Base-by-base conservation (phyloP, 139 green algal species). In the Chlamydomonas sp. region DNA sequence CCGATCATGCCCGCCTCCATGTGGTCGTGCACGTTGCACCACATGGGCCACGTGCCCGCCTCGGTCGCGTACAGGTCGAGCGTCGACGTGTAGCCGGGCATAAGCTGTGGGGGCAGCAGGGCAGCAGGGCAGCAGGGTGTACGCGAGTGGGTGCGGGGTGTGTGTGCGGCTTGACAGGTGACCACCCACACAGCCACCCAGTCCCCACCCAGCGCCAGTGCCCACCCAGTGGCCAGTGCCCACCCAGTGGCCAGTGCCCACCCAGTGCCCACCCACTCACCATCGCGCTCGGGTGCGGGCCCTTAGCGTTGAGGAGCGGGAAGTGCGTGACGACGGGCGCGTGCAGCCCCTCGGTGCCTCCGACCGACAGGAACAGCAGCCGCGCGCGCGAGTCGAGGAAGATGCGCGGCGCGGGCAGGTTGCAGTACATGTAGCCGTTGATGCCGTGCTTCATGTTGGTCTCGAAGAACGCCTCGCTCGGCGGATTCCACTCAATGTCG, bases 361-460 rank as follows among this genome's bases (percentile, higher is more conserved):
- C 60, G 48, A 68, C 34, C 20, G 60, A 43, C 34, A 48, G 47
- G 47, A 57, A 22, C 47, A 33, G 24, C 34, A 6, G 34, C 54
- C 54, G 22, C 8, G 34, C 54, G 22, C 54, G 54, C 22, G 54
- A 64, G 16, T 20, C 34, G 5, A 68, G 60, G 31, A 10, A 13
- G 60, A 68, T 34, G 8, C 6, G 22, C 31, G 60, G 60, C 2
- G 47, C 3, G 13, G 74, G 80, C 67, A 79, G 60, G 74, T 81
- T 85, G 79, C 84, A 84, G 73, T 75, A 88, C 30, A 84, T 72
- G 69, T 67, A 80, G 60, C 84, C 84, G 69, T 89, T 89, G 75
- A 89, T 76, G 26, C 50, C 60, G 61, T 88, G 76, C 77, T 83
- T 87, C 35, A 81, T 81, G 70, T 85, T 85, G 47, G 71, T 67